phyloP scores from a whole-genome alignment of 495 filamentous ascomycete genomes.

The Alectoria sarmentosa region DNA sequence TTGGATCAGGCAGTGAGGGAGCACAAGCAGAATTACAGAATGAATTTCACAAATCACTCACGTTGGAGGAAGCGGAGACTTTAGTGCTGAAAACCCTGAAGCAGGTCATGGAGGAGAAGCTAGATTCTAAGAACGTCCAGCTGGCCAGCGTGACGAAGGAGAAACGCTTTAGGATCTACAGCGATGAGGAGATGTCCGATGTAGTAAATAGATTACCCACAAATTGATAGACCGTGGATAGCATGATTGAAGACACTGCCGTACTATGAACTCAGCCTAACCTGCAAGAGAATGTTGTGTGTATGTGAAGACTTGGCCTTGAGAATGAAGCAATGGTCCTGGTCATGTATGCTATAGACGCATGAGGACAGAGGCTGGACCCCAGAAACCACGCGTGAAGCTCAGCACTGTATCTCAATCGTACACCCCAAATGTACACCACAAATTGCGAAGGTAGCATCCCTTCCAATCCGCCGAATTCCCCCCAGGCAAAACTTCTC shows the following conservation, averaged over 20 bases:
- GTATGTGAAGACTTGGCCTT: background rate
- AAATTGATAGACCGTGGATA: constrained; percentile 29
- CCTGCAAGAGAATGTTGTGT: background rate
- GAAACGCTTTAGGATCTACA: constrained; percentile 95
- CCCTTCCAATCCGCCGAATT: background rate
- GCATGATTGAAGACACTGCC: background rate
- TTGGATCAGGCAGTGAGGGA: constrained; percentile 92
- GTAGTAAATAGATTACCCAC: constrained; percentile 68
- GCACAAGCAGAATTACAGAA: constrained; percentile 97
- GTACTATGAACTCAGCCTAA: background rate
- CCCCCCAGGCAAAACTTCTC: background rate
- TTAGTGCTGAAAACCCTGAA: constrained; percentile 96
- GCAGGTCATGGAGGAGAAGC: constrained; percentile 99
- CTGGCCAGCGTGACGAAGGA: constrained; percentile 96
- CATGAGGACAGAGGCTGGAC: background rate
- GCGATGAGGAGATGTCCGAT: constrained; percentile 88
- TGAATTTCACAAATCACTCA: constrained; percentile 96
- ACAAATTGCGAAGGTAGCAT: background rate
- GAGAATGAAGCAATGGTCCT: background rate
- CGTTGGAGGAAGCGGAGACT: constrained; percentile 86
- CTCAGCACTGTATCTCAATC: background rate
- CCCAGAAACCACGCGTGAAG: background rate
- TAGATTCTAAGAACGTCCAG: constrained; percentile 97
- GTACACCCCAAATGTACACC: background rate
- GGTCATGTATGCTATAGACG: background rate